phyloP scores from a whole-genome alignment of 148 eudicot genomes.

The Vaccinium corymbosum region DNA sequence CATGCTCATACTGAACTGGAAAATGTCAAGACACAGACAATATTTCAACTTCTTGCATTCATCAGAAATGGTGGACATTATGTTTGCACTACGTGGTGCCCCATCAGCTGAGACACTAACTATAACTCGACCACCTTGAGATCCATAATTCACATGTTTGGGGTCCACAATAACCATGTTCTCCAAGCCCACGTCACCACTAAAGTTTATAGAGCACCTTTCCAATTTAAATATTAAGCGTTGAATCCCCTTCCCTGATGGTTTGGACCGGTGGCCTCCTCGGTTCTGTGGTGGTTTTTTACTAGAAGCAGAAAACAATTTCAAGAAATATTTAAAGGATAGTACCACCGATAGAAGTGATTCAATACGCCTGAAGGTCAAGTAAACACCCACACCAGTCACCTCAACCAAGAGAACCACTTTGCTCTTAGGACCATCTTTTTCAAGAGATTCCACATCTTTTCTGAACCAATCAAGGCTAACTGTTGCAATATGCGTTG shows the following conservation, averaged over 20 bases:
- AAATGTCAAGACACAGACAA: slow-evolving; percentile 70
- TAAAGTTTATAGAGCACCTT: slow-evolving; percentile 68
- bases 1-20: slow-evolving; percentile 65
- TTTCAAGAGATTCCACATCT: slow-evolving; percentile 54
- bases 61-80: slow-evolving; percentile 57
- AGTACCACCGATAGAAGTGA: slow-evolving; percentile 60
- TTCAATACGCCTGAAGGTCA: slow-evolving; percentile 79
- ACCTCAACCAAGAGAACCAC: slow-evolving; percentile 71
- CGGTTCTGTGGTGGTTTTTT: slow-evolving; percentile 42
- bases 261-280: slow-evolving; percentile 48
- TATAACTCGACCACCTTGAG: slow-evolving; percentile 88
- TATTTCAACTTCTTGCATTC: slow-evolving; percentile 63
- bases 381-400: slow-evolving; percentile 73
- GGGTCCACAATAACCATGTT: slow-evolving; percentile 68
- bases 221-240: slow-evolving; percentile 67
- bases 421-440: slow-evolving; percentile 50
- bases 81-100: slow-evolving; percentile 61
- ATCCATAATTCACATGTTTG: slow-evolving; percentile 92
- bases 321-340: slow-evolving; percentile 55
- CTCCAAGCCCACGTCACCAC: slow-evolving; percentile 79
- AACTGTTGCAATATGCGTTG: slow-evolving; percentile 72
- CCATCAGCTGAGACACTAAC: slow-evolving; percentile 75
- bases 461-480: slow-evolving; percentile 82
- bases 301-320: slow-evolving; percentile 47
- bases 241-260: slow-evolving; percentile 82